Evolutionary conservation across 2,329 filamentous ascomycete species (phyloP).

Genomic region (Aspergillus carbonarius): DNA sequence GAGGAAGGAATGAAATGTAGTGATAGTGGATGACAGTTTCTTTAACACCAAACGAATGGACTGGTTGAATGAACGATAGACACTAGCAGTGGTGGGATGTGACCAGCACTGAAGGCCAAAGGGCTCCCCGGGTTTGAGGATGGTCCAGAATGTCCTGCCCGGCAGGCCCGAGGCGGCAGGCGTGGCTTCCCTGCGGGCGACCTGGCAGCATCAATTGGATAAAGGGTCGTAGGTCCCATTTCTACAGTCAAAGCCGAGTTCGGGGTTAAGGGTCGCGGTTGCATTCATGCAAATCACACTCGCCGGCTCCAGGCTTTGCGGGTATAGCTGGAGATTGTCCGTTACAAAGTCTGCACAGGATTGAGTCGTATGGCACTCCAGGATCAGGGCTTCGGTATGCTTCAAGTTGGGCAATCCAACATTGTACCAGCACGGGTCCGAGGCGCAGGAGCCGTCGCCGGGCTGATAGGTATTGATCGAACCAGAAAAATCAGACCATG

Average conservation of each 20-base stretch:
- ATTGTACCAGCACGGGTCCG: slow-evolving; percentile 48
- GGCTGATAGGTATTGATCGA: slow-evolving; percentile 45
- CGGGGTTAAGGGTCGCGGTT: slow-evolving; percentile 33
- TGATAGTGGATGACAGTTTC: not conserved
- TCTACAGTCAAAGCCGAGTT: slow-evolving; percentile 35
- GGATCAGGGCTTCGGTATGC: slow-evolving; percentile 44
- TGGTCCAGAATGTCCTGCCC: not conserved
- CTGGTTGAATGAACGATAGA: not conserved
- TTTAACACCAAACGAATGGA: not conserved
- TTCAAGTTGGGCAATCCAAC: slow-evolving; percentile 38
- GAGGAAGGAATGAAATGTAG: not conserved
- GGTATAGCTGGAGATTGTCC: slow-evolving; percentile 34
- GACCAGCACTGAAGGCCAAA: not conserved
- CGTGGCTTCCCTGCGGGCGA: not conserved
- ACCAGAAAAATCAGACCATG: slow-evolving; percentile 43
- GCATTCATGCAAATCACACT: slow-evolving; percentile 40
- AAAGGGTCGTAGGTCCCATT: slow-evolving; percentile 34
- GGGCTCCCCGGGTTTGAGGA: too few species aligned
- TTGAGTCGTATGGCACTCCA: slow-evolving; percentile 43
- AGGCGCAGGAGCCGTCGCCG: slow-evolving; percentile 46
- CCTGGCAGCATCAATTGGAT: not conserved
- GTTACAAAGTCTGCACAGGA: slow-evolving; percentile 41
- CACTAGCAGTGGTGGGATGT: too few species aligned
- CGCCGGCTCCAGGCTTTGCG: slow-evolving; percentile 29
- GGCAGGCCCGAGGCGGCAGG: not conserved